phyloP scores from a whole-genome alignment of 176 grass and related monocot species.

The Oryza meridionalis region DNA sequence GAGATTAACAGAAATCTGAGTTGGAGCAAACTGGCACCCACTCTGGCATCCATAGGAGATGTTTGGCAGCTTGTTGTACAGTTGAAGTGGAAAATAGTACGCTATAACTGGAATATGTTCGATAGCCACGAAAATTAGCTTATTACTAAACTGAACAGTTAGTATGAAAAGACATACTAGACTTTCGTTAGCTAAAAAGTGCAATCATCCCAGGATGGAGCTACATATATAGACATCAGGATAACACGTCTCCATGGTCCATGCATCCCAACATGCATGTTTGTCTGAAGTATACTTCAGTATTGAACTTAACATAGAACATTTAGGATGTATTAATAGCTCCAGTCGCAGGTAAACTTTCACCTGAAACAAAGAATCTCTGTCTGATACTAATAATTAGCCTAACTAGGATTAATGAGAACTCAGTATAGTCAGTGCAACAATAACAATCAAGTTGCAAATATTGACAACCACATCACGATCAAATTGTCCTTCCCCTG shows the following conservation, averaged over 20 bases:
- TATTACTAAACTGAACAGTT: background rate
- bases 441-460: background rate
- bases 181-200: background rate
- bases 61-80: background rate
- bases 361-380: background rate
- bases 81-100: background rate
- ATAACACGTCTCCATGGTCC: background rate
- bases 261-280: background rate
- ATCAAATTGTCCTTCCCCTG: slow-evolving; percentile 11
- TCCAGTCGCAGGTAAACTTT: background rate
- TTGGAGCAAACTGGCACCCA: background rate
- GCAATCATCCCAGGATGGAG: background rate
- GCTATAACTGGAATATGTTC: background rate
- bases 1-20: background rate
- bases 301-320: background rate
- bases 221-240: background rate
- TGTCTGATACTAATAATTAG: background rate
- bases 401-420: background rate
- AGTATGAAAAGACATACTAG: slow-evolving; percentile 1
- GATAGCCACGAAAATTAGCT: background rate
- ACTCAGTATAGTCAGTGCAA: background rate
- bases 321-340: background rate
- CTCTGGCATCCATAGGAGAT: background rate
- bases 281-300: background rate
- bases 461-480: slow-evolving; percentile 5